phyloP scores from a whole-genome alignment of 2,329 filamentous ascomycete genomes.

The Aspergillus jensenii region DNA sequence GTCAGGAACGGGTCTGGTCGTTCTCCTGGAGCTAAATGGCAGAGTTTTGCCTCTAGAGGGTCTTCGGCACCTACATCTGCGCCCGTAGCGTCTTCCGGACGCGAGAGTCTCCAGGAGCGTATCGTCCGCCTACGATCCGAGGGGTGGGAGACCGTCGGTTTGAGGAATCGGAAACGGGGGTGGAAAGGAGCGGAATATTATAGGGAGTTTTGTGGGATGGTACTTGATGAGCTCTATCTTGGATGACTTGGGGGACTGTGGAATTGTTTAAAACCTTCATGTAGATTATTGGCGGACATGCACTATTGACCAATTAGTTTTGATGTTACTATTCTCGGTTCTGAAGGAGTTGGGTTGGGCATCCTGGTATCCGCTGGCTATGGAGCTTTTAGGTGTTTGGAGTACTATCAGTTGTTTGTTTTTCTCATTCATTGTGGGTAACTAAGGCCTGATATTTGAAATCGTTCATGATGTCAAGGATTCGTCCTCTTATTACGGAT shows the following conservation, averaged over 20 bases:
- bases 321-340: too few species aligned
- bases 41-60: neutral
- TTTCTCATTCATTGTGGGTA: too few species aligned
- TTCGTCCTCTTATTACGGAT: too few species aligned
- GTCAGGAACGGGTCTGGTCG: slow-evolving; percentile 5
- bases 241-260: neutral
- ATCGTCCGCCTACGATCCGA: slow-evolving; percentile 35
- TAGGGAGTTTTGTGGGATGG: slow-evolving; percentile 34
- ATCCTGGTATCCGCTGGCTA: too few species aligned
- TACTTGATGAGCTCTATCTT: slow-evolving; percentile 38
- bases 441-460: too few species aligned
- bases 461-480: too few species aligned
- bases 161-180: slow-evolving; percentile 29
- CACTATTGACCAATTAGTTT: too few species aligned
- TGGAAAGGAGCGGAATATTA: slow-evolving; percentile 43
- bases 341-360: too few species aligned
- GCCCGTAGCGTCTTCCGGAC: slow-evolving; percentile 1
- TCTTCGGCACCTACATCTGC: neutral
- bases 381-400: too few species aligned
- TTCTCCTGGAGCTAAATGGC: neutral
- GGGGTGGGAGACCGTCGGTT: slow-evolving; percentile 40
- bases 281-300: too few species aligned
- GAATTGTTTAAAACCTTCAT: too few species aligned
- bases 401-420: too few species aligned
- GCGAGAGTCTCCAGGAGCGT: slow-evolving; percentile 35